Conservation (phyloP, 768 basidiomycete genomes). For the Guyanaporus albipodus region DNA sequence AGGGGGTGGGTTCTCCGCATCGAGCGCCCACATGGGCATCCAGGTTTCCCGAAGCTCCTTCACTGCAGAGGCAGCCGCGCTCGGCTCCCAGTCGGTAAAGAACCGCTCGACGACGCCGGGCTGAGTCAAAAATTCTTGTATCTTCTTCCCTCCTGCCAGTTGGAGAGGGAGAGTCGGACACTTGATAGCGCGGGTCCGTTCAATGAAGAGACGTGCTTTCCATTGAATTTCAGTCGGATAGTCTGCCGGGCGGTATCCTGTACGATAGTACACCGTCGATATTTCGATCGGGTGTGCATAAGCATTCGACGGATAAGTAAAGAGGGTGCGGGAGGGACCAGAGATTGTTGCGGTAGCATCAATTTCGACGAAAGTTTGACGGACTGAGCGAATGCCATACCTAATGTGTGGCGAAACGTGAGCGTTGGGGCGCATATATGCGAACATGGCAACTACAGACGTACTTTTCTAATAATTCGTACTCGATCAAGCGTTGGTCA, state of each 20-base stretch:
- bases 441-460: constrained; percentile 14
- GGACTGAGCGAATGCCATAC: constrained; percentile 67
- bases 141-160: constrained; percentile 94
- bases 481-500: constrained; percentile 88
- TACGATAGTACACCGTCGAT: constrained; percentile 86
- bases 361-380: constrained; percentile 75
- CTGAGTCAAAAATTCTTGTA: constrained; percentile 82
- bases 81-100: constrained; percentile 39
- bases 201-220: constrained; percentile 69
- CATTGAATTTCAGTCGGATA: constrained; percentile 67
- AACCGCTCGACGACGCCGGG: constrained; percentile 74
- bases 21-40: constrained; percentile 86
- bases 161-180: constrained; percentile 90
- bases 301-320: constrained; percentile 9
- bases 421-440: not conserved
- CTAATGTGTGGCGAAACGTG: constrained; percentile 34
- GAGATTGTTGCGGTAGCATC: constrained; percentile 48
- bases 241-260: constrained; percentile 83
- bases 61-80: constrained; percentile 29
- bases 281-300: constrained; percentile 50
- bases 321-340: constrained; percentile 43
- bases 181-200: constrained; percentile 83
- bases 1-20: constrained; percentile 15
- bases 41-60: constrained; percentile 66
- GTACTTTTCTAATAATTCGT: constrained; percentile 76